phyloP scores from a whole-genome alignment of 1,284 basidiomycete genomes.

The Nidula niveotomentosa region DNA sequence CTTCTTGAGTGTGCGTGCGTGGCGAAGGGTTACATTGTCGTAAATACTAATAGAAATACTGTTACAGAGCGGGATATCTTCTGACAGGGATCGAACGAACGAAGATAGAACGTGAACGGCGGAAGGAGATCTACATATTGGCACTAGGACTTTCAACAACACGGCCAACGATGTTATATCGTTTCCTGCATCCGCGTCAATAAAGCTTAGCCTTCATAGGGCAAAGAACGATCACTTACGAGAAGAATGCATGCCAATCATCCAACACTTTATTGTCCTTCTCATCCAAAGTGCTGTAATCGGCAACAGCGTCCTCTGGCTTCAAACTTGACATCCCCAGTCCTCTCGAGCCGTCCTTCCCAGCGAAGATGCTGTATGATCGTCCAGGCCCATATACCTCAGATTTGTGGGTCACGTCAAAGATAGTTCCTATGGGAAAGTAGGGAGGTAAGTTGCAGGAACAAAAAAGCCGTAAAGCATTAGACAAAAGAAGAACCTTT shows the following conservation, averaged over 20 bases:
- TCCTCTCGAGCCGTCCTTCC: slow-evolving; percentile 87
- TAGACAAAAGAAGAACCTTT: slow-evolving; percentile 56
- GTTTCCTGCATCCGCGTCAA: slow-evolving; percentile 47
- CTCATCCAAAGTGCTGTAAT: slow-evolving; percentile 79
- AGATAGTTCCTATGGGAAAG: slow-evolving; percentile 62
- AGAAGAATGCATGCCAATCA: slow-evolving; percentile 84
- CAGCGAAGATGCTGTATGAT: slow-evolving; percentile 79
- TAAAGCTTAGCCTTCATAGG: background rate
- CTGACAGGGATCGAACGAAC: too few relatives aligned
- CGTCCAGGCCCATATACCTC: slow-evolving; percentile 81
- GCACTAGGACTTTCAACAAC: slow-evolving; percentile 20
- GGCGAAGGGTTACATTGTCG: too few relatives aligned
- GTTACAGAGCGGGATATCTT: too few relatives aligned
- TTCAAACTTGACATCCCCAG: slow-evolving; percentile 88
- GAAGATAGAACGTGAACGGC: too few relatives aligned
- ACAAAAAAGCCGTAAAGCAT: too few relatives aligned
- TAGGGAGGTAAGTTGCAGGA: too few relatives aligned
- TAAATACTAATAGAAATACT: too few relatives aligned
- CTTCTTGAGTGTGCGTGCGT: too few relatives aligned
- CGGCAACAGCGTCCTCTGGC: slow-evolving; percentile 84
- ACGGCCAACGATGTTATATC: slow-evolving; percentile 81
- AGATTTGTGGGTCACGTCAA: slow-evolving; percentile 80
- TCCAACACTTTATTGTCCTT: slow-evolving; percentile 84
- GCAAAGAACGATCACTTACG: slow-evolving; percentile 27
- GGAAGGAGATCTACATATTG: slow-evolving; percentile 1